phyloP scores from a whole-genome alignment of 768 basidiomycete genomes.

The Cubamyces sp. region DNA sequence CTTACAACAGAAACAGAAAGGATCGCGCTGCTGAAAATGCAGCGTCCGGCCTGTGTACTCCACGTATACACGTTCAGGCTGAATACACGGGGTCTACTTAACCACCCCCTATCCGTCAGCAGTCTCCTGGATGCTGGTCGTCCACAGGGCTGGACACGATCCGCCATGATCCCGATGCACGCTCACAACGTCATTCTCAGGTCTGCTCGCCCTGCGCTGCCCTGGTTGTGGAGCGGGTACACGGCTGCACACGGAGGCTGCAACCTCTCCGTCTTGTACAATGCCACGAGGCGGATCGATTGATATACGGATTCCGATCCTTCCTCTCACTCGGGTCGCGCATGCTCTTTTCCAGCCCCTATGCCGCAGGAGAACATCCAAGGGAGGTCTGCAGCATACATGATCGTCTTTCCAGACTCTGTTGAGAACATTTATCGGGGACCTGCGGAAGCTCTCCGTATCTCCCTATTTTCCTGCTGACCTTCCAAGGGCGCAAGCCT shows the following conservation, averaged over 20 bases:
- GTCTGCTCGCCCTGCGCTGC: neutral
- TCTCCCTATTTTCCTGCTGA: constrained; percentile 5
- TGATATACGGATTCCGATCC: neutral
- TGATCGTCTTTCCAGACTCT: constrained; percentile 2
- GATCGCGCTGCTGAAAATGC: neutral
- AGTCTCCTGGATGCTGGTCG: neutral
- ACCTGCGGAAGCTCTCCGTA: neutral
- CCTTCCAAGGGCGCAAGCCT: neutral
- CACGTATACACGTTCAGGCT: neutral
- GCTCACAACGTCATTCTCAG: constrained; percentile 2
- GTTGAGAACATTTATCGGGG: neutral
- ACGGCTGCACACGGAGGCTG: neutral
- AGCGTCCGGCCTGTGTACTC: neutral
- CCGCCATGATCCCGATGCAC: constrained; percentile 2
- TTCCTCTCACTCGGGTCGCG: neutral
- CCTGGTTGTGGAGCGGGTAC: neutral
- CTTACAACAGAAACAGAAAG: no score
- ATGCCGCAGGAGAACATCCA: neutral
- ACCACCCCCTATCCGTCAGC: neutral
- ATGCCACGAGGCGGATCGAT: constrained; percentile 12
- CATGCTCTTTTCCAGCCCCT: neutral
- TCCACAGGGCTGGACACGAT: neutral
- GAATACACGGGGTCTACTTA: neutral
- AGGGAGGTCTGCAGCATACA: neutral
- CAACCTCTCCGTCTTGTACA: neutral